Percentiles rank a stretch among this genome's conserved stretches.
Evolutionary conservation across 2,329 filamentous ascomycete species (phyloP).

Genomic region (Chrysosphaeria jannelii): DNA sequence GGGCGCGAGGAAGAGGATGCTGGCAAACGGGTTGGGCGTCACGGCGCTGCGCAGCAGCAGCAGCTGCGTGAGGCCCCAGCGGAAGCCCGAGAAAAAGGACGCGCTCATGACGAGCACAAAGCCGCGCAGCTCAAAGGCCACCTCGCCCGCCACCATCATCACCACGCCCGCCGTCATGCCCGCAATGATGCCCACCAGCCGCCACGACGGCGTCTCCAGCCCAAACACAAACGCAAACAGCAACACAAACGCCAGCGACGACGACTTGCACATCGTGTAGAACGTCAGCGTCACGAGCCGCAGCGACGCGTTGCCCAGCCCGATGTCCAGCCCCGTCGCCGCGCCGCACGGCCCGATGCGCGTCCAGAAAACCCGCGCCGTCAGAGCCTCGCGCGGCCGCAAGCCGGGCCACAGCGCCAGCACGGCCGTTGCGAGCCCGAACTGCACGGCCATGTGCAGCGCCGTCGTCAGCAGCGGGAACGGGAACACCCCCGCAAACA

Average conservation of each 20-base stretch:
- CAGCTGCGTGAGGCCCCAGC: slow-evolving; percentile 96
- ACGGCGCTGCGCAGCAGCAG: slow-evolving; percentile 78
- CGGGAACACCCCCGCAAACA: slow-evolving; percentile 84
- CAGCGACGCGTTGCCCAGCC: slow-evolving; percentile 78
- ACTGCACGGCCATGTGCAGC: slow-evolving; percentile 88
- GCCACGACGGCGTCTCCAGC: slow-evolving; percentile 63
- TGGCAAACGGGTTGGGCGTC: slow-evolving; percentile 86
- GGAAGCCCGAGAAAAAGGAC: slow-evolving; percentile 84
- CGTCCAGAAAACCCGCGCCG: slow-evolving; percentile 69
- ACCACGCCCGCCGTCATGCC: slow-evolving; percentile 82
- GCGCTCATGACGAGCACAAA: slow-evolving; percentile 83
- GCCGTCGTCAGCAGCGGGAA: slow-evolving; percentile 90
- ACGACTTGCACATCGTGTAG: slow-evolving; percentile 99
- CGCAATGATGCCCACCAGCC: slow-evolving; percentile 59
- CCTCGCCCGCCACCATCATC: slow-evolving; percentile 95
- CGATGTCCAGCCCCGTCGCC: slow-evolving; percentile 85
- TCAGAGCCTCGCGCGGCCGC: slow-evolving; percentile 37
- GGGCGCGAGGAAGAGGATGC: slow-evolving; percentile 89
- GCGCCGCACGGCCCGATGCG: slow-evolving; percentile 75
- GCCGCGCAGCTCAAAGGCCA: slow-evolving; percentile 60
- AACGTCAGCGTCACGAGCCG: slow-evolving; percentile 94
- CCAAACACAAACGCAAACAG: slow-evolving; percentile 85
- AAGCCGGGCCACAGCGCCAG: slow-evolving; percentile 60
- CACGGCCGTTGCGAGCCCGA: slow-evolving; percentile 44
- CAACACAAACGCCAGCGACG: slow-evolving; percentile 77